Percentiles rank a stretch among this genome's conserved stretches.
Evolutionary conservation across 2,329 filamentous ascomycete genomes (phyloP).

Genomic region (Cladophialophora carrionii): DNA sequence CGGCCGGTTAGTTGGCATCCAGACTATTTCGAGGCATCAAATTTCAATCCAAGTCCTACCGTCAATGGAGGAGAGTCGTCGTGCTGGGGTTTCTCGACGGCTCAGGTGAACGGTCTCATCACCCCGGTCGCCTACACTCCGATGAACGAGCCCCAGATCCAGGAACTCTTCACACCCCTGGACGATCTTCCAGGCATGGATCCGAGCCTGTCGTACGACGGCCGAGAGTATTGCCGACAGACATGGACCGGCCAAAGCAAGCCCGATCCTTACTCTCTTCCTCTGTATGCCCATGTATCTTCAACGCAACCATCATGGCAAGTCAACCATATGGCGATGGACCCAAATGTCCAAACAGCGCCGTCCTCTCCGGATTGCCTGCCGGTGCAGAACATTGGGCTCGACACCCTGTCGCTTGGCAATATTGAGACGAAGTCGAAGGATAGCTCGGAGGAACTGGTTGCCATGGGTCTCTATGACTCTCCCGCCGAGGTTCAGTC

Average conservation of each 20-base stretch:
- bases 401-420: conserved; percentile 22
- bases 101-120: conserved; percentile 37
- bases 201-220: conserved; percentile 13
- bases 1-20: conserved; percentile 39
- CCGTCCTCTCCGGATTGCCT: conserved; percentile 36
- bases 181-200: conserved; percentile 30
- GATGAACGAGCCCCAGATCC: conserved; percentile 36
- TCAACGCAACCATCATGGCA: conserved; percentile 20
- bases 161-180: conserved; percentile 35
- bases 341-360: conserved; percentile 31
- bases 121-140: conserved; percentile 35
- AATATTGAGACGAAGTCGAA: conserved; percentile 11
- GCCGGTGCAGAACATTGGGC: conserved; percentile 29
- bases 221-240: conserved; percentile 13
- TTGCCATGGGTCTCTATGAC: conserved; percentile 40
- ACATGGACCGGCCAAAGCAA: conserved; percentile 24
- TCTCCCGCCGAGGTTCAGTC: conserved; percentile 38
- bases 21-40: conserved; percentile 23
- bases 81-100: conserved; percentile 29
- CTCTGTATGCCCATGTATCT: conserved; percentile 3
- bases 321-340: conserved; percentile 12
- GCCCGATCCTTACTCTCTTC: conserved; percentile 5
- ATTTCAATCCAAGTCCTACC: conserved; percentile 13
- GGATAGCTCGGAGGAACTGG: conserved; percentile 33
- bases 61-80: conserved; percentile 17